Evolutionary conservation across 768 basidiomycete genomes (phyloP), one percentile per base, ranked within the genome.

Genomic region (Podaxis carcinomalis): DNA sequence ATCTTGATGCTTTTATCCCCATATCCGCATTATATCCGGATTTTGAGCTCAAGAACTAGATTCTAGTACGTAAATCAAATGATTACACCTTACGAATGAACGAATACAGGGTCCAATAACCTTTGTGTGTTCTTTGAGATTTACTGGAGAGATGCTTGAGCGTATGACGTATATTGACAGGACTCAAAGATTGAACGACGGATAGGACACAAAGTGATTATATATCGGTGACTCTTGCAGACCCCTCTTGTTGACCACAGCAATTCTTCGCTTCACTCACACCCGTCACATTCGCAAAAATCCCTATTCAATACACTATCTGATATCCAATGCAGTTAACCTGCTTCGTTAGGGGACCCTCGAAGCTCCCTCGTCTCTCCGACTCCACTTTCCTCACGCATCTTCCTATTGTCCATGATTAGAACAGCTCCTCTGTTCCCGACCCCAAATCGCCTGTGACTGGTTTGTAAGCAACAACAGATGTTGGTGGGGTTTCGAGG

Each of bases 21-120:
- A 54, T 40, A 19, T 28, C 52, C 52, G 52, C 52, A 19, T 54
- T 54, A 54, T 37, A 23, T 39, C 52, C 52, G 50, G 23, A 54
- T 39, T 19, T 10, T 11, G 21, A 23, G 14, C 50, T 7, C 50
- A 32, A 27, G 28, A 51, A 32, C 27, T 5, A 27, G 50, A 10
- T 7, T 51, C 27, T 35, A 32, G 28, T 25, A 16, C 11, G 27
- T 51, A 13, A 42, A 42, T 4, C 19, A 49, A 13, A 9, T 9
- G 47, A 13, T 23, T 23, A 49, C 13, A 27, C 47, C 47, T 27
- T 23, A 13, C 2, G 28, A 32, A 32, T 7, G 28, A 32, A 7
- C 28, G 7, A 23, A 2, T 23, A 0, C 23, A 32, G 28, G 28
- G 1, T 32, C 7, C 6, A 0, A 9, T 9, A 32, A 9, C 32